A percentile compares a stretch with the other conserved stretches of the same genome.
These are phyloP conservation scores for Colletotrichum karsti DNA, from an alignment of 2,329 filamentous ascomycete genomes.

Conservation along the genomic window DNA sequence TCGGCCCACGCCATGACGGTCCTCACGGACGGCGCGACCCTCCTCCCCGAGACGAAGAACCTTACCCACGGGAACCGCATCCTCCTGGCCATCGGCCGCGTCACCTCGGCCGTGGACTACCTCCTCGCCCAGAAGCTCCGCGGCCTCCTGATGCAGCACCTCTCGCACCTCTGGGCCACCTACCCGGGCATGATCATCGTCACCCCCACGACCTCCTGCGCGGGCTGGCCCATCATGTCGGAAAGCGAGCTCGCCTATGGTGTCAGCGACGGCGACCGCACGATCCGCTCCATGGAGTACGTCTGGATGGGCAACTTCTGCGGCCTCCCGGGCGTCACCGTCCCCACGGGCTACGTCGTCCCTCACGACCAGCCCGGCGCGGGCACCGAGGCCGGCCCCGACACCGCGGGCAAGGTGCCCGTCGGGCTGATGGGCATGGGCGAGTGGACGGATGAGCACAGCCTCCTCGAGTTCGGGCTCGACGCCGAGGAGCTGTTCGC, in stretches of 20 bases:
- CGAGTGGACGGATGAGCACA: slow-evolving; percentile 62
- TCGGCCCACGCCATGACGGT: slow-evolving; percentile 79
- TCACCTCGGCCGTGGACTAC: slow-evolving; percentile 72
- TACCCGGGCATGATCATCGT: slow-evolving; percentile 77
- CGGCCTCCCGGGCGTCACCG: slow-evolving; percentile 53
- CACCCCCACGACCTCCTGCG: slow-evolving; percentile 70
- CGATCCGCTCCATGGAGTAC: slow-evolving; percentile 56
- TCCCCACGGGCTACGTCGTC: slow-evolving; percentile 54
- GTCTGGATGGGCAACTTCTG: slow-evolving; percentile 62
- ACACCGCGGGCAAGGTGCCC: slow-evolving; percentile 51
- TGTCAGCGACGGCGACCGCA: slow-evolving; percentile 55
- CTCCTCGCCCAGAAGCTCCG: slow-evolving; percentile 76
- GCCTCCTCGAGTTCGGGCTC: slow-evolving; percentile 56
- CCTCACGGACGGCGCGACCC: slow-evolving; percentile 65
- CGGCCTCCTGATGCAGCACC: slow-evolving; percentile 74
- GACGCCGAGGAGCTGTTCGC: slow-evolving; percentile 52
- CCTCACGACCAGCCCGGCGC: slow-evolving; percentile 42
- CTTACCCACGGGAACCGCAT: slow-evolving; percentile 71
- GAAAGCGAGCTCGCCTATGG: slow-evolving; percentile 47
- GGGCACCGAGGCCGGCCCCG: slow-evolving; percentile 40
- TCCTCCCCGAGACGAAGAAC: slow-evolving; percentile 54
- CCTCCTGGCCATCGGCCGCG: slow-evolving; percentile 69
- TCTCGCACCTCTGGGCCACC: slow-evolving; percentile 70
- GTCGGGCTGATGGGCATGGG: slow-evolving; percentile 64
- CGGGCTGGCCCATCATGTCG: slow-evolving; percentile 52